Base-by-base conservation (phyloP, 75 land plant species). In the Pinus albicaulis region DNA sequence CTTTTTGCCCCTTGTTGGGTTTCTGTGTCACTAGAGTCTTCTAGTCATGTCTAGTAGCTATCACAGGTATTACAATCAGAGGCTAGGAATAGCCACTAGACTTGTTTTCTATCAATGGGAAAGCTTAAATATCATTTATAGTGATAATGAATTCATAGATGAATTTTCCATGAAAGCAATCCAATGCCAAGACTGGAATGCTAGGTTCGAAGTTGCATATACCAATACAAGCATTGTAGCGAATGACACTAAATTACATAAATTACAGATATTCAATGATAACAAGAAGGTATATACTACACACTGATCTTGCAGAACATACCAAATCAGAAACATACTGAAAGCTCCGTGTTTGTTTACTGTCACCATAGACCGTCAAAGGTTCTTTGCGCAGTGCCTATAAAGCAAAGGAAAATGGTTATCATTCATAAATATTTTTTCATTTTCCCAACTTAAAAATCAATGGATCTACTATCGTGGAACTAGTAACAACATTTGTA, bases 361-460 rank as follows among this genome's bases (percentile, higher is more conserved):
- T 89, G 85, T 89, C 89, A 36, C 92, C 92, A 80, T 89, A 89
- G 1, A 89, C 89, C 8, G 89, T 87, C 89, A 89, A 55, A 3
- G 92, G 89, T 78, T 89, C 80, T 62, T 82, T 87, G 2, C 92
- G 80, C 5, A 89, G 57, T 26, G 92, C 92, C 92, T 89, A 76
- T n/a, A 71, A 10, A 75, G 71, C 3, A 77, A 52, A 53, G 23
- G 7, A 63, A 57, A 59, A 75, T 8, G 7, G 24, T 28, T 34
- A 36, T 38, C 26, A 36, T 7, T 11, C 25, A 72, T 22, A 24
- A n/a, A 12, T 12, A 22, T 17, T 24, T 61, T 61, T 11, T 11
- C 64, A 38, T 72, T 38, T 41, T 11, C 22, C 22, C 55, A 75
- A 74, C 23, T 28, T 14, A 75, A 71, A 25, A 72, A 77, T 36